Base-by-base conservation (phyloP, 139 green algal genomes). In the Chlorella vulgaris region DNA sequence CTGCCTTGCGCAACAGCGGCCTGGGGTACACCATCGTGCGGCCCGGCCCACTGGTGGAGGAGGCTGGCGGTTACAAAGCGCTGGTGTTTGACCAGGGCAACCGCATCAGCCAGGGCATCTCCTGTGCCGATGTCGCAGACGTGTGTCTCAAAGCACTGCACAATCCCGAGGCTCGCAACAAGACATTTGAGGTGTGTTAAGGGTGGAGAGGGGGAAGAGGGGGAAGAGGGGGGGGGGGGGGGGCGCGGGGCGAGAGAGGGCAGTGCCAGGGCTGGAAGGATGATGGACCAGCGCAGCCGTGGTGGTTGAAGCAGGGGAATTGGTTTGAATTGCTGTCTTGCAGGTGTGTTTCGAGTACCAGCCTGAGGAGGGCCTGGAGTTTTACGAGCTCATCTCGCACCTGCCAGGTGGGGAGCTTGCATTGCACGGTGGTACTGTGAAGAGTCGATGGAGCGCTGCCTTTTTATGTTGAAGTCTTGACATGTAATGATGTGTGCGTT, bases 51-150 rank as follows among this genome's bases (percentile, higher is more conserved):
- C 85, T 97, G 68, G 51, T 93, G 68, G 94, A 99, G 69, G 96
- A 98, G 89, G 93, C 97, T 7, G 96, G 97, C 40, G 97, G 97
- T 43, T 96, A 97, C 86, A 95, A 95, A 84, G 96, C 97, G 4
- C 91, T 99, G 28, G 91, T 99, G 60, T 99, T 99, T 91, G 97
- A 99, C 87, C 96, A 99, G 87, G 86, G 91, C 31, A 92, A 95
- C 84, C 90, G 94, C 67, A 91, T 97, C 58, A 88, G 78, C 2
- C 84, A 98, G 85, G 74, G 74, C 63, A 96, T 99, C 62, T 92
- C 87, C 65, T 96, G 91, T 47, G 97, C 96, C 2, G 97, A 99
- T 80, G 96, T 99, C 36, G 97, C 97, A 10, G 97, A 99, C 83
- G 94, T 99, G 43, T 97, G 93, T 85, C 82, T 99, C 29, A 93